Conservation (phyloP, 106 monocot genomes). For the Phalaenopsis equestris region DNA sequence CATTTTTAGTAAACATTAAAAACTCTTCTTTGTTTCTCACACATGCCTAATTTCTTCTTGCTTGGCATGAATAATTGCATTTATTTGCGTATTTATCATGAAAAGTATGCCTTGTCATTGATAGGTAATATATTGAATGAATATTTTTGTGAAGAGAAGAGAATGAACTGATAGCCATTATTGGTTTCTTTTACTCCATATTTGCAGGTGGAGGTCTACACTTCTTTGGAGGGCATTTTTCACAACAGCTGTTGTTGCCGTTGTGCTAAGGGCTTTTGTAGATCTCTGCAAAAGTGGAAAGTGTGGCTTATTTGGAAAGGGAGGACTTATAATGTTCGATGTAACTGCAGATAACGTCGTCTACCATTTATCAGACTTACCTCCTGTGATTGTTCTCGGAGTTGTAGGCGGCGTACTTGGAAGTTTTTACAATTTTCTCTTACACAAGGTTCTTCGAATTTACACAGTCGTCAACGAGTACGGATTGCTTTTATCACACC, state of each 20-base stretch:
- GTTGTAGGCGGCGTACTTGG: conserved; percentile 69
- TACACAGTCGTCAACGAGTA: conserved; percentile 61
- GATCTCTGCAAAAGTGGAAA: conserved; percentile 66
- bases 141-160: too few relatives aligned
- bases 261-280: conserved; percentile 59
- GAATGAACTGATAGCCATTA: neutral
- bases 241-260: conserved; percentile 72
- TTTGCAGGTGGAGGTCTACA: conserved; percentile 69
- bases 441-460: conserved; percentile 50
- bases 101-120: neutral
- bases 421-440: conserved; percentile 61
- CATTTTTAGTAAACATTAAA: neutral
- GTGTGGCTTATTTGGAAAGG: conserved; percentile 79
- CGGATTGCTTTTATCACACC: conserved; percentile 12
- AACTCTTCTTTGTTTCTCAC: neutral
- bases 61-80: neutral
- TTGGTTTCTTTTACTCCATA: neutral
- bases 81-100: neutral
- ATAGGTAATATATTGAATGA: too few relatives aligned
- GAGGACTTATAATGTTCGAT: conserved; percentile 81
- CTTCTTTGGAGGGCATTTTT: conserved; percentile 81
- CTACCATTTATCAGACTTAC: conserved; percentile 53
- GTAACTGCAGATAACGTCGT: conserved; percentile 44
- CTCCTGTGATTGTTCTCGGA: conserved; percentile 63
- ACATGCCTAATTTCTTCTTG: neutral